Evolutionary conservation across 164 flowering plant genomes (phyloP), one percentile per base, ranked within the genome.

Genomic region (Magnolia officinalis): DNA sequence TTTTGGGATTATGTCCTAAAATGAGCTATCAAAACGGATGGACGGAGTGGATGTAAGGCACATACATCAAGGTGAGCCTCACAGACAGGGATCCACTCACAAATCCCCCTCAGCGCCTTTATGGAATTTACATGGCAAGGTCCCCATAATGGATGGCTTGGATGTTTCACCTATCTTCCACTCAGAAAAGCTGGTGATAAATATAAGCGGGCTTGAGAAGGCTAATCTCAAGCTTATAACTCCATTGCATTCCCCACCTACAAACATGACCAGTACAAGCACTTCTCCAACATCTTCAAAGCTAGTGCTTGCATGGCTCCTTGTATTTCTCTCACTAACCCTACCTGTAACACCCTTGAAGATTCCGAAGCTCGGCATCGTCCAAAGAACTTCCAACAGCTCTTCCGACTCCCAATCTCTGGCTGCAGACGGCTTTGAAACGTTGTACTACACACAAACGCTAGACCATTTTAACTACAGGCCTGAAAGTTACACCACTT

Each of bases 401-500:
- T 1, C 21, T 72, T 20, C 2, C 5, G 24, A 31, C 1, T 10
- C 72, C 19, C 21, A 67, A 69, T 58, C 71, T 21, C 18, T 26
- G 1, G 4, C 59, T 20, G 59, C 65, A 2, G 23, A 72, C 6
- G 59, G 76, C 61, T 76, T 73, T 21, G 50, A 70, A 72, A 75
- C 64, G 0, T 78, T 67, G 52, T 79, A n/a, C 75, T 83, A 83
- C 71, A 78, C 70, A 1, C 84, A 81, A 29, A 84, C 84, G 3
- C 76, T 83, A 0, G 82, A 83, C 50, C 86, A 83, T 61, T 83
- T 81, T 76, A 81, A 75, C 14, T 79, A 81, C 58, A 73, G 65
- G 18, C 83, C 83, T 14, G 82, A 79, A 6, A 79, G 85, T 52
- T 83, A 83, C 71, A 63, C 58, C 18, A 87, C 87, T 0, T 87